Evolutionary conservation across 306 rosid species (phyloP).

Genomic region (Clitoria ternatea): DNA sequence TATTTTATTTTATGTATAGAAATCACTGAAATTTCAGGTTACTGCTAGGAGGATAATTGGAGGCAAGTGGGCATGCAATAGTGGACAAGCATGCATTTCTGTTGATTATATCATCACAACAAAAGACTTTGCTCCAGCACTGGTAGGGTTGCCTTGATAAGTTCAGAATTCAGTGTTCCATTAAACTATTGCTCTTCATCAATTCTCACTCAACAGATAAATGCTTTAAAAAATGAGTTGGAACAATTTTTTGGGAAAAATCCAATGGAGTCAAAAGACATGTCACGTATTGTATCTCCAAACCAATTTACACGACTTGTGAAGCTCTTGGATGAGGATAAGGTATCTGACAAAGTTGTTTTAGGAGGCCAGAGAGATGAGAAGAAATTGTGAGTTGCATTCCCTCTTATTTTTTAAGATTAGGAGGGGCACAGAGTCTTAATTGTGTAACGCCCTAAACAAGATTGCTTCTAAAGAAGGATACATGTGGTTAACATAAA

Average conservation of each 20-base stretch:
- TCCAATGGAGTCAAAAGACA: constrained; percentile 52
- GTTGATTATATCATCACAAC: constrained; percentile 76
- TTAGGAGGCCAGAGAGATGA: constrained; percentile 74
- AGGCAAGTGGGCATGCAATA: constrained; percentile 80
- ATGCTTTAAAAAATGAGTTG: constrained; percentile 44
- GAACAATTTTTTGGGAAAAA: constrained; percentile 58
- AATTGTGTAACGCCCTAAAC: too few species aligned
- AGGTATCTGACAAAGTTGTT: constrained; percentile 62
- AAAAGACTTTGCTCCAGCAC: constrained; percentile 62
- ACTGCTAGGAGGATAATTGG: constrained; percentile 67
- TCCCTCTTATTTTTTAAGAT: constrained; percentile 16
- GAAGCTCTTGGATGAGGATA: constrained; percentile 60
- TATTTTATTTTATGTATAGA: too few species aligned
- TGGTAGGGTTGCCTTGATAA: constrained; percentile 43
- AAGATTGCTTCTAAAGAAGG: too few species aligned
- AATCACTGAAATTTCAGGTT: constrained; percentile 42
- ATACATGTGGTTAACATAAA: too few species aligned
- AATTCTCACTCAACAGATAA: constrained; percentile 42
- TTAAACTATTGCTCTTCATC: constrained; percentile 7
- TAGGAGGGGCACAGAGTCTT: too few species aligned
- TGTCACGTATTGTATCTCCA: constrained; percentile 65
- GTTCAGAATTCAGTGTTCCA: background rate
- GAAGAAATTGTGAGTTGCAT: constrained; percentile 50
- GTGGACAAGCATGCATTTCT: constrained; percentile 81
- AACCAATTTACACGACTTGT: constrained; percentile 55